Evolutionary conservation across 345 rosid species (phyloP), one percentile per base, ranked within the genome.

Genomic region (Psidium guajava): DNA sequence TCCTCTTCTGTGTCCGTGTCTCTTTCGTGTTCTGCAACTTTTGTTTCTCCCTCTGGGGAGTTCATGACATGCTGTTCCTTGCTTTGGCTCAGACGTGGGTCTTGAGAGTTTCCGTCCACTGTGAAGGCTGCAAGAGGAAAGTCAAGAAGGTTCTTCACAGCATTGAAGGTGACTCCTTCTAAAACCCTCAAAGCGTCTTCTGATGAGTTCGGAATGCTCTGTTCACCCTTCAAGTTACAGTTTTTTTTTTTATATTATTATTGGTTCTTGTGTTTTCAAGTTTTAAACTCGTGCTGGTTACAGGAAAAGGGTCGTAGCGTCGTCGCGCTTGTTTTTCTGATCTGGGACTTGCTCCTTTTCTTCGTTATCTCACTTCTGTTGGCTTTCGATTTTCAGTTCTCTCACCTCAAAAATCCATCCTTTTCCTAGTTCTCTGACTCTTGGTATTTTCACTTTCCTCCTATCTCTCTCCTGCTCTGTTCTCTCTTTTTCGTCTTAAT

Each of bases 111-210:
- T 92, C 94, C 64, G 91, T 95, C 88, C 98, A 96, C 93, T 96
- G 98, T 61, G 93, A 95, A 89, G 97, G 96, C 86, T 96, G 98
- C 92, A 93, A 92, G 91, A 91, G 88, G 88, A 95, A 95, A 91
- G 96, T 96, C 57, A 91, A 92, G 87, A 96, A 92, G 86, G 87
- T 94, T 83, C 93, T 96, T 59, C 93, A 91, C 36, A 89, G 86
- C 87, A 91, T 92, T 59, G 96, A 96, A 82, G 98, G 98, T 93
- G 90, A 10, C 44, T 22, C 47, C 11, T 27, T 50, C 24, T 27
- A 8, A 24, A 44, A 36, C 20, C 82, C 27, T 20, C 44, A 28
- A 16, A 54, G 40, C n/a, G 11, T 54, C 82, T 32, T 82, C 0
- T 50, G 18, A 82, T 69, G 59, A 82, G 64, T 74, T 75, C 25